These are phyloP conservation scores for Penicillium canariense DNA, from an alignment of 495 filamentous ascomycete genomes.

Conservation along the genomic window DNA sequence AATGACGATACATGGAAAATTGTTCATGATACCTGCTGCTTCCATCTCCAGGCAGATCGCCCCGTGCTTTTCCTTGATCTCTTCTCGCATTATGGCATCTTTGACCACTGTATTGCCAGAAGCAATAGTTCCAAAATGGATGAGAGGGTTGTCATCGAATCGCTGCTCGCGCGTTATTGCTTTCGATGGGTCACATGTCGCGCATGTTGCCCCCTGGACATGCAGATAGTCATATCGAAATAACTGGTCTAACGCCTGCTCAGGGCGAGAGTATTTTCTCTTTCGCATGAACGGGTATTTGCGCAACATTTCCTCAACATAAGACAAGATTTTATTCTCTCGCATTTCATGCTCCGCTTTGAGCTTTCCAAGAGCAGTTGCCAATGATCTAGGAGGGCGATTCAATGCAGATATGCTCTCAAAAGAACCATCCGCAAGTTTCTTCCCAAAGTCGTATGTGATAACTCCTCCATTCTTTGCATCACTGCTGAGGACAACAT, in stretches of 20 bases:
- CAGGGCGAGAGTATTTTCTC: neutral
- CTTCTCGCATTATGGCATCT: conserved; percentile 2
- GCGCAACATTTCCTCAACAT: conserved; percentile 12
- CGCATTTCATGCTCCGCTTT: conserved; percentile 15
- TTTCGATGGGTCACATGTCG: neutral
- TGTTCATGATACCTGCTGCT: conserved; percentile 10
- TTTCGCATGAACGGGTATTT: conserved; percentile 9
- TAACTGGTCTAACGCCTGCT: neutral
- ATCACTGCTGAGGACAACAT: conserved; percentile 25
- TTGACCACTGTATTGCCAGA: conserved; percentile 38
- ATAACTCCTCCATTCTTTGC: conserved; percentile 6
- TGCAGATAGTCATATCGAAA: neutral
- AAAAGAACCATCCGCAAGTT: conserved; percentile 32
- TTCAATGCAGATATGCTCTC: conserved; percentile 32
- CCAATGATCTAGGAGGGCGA: conserved; percentile 24
- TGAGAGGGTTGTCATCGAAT: neutral
- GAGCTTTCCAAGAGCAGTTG: conserved; percentile 17
- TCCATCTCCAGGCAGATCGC: conserved; percentile 38
- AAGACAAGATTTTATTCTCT: conserved; percentile 15
- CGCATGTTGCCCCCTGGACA: neutral
- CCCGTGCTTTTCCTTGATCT: neutral
- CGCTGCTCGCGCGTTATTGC: neutral
- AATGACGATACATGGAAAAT: neutral
- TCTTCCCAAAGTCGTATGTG: conserved; percentile 11
- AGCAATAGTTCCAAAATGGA: conserved; percentile 38